Conservation (phyloP, 495 filamentous ascomycete species). For the Trichocladium uniseriatum region DNA sequence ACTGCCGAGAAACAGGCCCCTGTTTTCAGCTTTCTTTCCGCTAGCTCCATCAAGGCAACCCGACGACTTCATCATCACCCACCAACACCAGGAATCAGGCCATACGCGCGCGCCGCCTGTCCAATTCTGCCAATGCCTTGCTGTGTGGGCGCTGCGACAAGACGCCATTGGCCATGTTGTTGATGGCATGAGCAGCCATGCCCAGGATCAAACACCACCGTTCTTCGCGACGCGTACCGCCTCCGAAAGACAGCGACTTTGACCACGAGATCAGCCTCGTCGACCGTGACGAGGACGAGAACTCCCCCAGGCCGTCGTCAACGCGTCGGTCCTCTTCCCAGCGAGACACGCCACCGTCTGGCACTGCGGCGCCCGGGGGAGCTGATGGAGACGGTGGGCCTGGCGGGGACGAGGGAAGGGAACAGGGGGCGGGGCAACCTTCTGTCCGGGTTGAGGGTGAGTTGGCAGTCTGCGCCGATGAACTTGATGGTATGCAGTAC, state of each 20-base stretch:
- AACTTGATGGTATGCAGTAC: neutral
- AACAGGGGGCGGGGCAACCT: neutral
- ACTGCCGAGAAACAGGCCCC: no score
- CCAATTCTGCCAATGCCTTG: constrained; percentile 1
- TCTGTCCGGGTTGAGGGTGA: constrained; percentile 16
- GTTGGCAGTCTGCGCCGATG: neutral
- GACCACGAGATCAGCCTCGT: constrained; percentile 54
- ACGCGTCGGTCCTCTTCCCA: constrained; percentile 5
- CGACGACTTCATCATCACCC: no score
- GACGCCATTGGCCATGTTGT: neutral
- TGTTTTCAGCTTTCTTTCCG: no score
- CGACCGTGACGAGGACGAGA: constrained; percentile 32
- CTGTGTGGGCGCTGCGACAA: neutral
- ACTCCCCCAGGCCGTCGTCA: neutral
- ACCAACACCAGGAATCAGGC: neutral
- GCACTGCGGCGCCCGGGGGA: neutral
- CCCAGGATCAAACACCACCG: constrained; percentile 34
- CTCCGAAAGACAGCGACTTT: constrained; percentile 45
- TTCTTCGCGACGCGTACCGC: constrained; percentile 39
- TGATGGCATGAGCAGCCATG: constrained; percentile 26
- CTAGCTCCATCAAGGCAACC: no score
- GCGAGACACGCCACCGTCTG: neutral
- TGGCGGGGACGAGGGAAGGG: neutral
- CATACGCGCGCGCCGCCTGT: neutral
- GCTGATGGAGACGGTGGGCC: constrained; percentile 2